Conservation (phyloP, 2,329 filamentous ascomycete species). For the Diplodia mutila region DNA sequence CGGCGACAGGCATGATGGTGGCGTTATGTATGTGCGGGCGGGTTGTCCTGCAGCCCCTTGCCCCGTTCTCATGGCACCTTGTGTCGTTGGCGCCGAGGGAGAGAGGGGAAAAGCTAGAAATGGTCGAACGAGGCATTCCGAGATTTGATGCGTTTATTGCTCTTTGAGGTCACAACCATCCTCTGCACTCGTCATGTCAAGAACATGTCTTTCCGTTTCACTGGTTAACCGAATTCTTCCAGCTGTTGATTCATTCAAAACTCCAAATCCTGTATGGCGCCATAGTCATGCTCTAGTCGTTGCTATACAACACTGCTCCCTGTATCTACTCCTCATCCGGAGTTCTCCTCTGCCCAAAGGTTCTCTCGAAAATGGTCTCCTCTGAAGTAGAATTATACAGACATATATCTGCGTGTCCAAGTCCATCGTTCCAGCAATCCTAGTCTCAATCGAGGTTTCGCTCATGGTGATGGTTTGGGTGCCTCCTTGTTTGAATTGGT, state of each 20-base stretch:
- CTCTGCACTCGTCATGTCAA: not conserved
- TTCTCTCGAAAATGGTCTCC: not conserved
- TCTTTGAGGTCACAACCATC: not conserved
- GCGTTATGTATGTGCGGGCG: slow-evolving; percentile 3
- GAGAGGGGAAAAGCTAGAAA: not conserved
- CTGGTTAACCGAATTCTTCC: not conserved
- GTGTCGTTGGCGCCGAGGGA: not conserved
- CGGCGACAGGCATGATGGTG: slow-evolving; percentile 1
- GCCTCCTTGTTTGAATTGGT: not conserved
- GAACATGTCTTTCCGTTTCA: not conserved
- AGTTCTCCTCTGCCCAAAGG: not conserved
- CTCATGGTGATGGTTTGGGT: slow-evolving; percentile 1
- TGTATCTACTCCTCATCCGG: not conserved
- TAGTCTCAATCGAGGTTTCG: no score
- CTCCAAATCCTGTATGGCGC: slow-evolving; percentile 1
- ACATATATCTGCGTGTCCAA: not conserved
- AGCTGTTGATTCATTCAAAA: slow-evolving; percentile 15
- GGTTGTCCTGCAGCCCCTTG: slow-evolving; percentile 11
- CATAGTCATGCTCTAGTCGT: slow-evolving; percentile 14
- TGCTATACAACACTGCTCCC: slow-evolving; percentile 4
- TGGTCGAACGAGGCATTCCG: not conserved
- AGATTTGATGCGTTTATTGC: not conserved
- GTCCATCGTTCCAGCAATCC: not conserved
- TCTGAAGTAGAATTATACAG: not conserved
- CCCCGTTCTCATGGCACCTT: not conserved